Base-by-base conservation (phyloP, 768 basidiomycete species). In the Mycena capillaripes region DNA sequence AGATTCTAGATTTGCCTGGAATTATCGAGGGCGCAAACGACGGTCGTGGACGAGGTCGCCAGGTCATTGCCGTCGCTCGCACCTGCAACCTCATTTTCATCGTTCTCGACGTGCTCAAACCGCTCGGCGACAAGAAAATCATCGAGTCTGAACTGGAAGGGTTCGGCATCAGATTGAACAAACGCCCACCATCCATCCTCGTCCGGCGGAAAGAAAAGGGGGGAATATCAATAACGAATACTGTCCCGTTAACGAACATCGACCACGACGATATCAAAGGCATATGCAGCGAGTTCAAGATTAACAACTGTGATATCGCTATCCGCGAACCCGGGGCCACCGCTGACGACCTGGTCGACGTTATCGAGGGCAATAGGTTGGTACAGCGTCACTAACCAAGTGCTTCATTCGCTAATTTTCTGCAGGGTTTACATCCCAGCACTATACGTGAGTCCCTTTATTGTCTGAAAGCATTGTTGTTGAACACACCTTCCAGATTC, bases 1-100 rank as follows among this genome's bases (percentile, higher is more conserved):
- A 98, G 78, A 97, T 98, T 73, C 86, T 97, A 16, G 96, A 97
- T 87, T 83, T 97, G 69, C 96, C 96, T 74, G 97, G 98, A 86
- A 99, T 99, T 74, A 98, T 99, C 73, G 97, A 98, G 81, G 97
- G 97, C 76, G 97, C 97, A 30, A 96, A 96, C 78, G 97, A 98
- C 76, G 97, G 97, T 64, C 91, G 95, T 81, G 97, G 97, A 81
- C 86, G 97, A 87, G 97, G 97, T 88, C 93, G 95, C 75, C 97
- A 99, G 89, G 92, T 94, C 62, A 95, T 93, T 78, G 94, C 94
- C 66, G 98, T 99, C 75, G 97, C 98, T 10, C 92, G 98, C 70
- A 99, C 98, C 46, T 99, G 98, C 82, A 96, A 98, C 81, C 91
- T 99, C 40, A 98, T 99, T 71, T 99, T 99, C 83, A 99, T 99